Conservation (phyloP, 225 moss, liverwort and hornwort genomes). For the Rhytidiadelphus loreus region DNA sequence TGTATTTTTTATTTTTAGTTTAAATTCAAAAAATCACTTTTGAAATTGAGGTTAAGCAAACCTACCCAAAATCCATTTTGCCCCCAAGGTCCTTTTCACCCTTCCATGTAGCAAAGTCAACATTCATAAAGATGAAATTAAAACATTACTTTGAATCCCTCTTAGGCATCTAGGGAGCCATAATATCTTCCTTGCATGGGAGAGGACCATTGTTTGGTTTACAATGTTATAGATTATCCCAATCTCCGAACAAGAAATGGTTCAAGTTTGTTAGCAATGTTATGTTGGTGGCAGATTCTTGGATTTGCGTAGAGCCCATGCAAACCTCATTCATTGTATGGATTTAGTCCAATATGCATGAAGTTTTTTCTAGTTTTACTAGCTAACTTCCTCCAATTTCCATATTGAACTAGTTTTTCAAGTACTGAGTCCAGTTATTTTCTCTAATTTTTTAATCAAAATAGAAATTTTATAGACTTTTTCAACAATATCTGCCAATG, state of each 20-base stretch:
- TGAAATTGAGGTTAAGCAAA: no score
- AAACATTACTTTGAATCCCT: not conserved
- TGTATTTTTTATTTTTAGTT: no score
- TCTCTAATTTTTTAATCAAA: no score
- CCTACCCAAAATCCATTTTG: no score
- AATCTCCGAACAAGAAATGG: no score
- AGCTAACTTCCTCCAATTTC: not conserved
- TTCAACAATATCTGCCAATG: not conserved
- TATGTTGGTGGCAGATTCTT: not conserved
- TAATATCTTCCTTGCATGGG: fast-evolving
- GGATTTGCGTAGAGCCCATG: fast-evolving
- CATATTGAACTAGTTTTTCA: not conserved
- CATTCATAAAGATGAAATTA: no score
- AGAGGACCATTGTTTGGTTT: no score
- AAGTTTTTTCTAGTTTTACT: not conserved
- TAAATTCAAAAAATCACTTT: no score
- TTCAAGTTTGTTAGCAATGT: no score
- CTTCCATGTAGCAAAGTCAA: not conserved
- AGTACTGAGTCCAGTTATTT: fast-evolving
- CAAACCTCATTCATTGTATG: fast-evolving
- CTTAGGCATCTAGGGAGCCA: fast-evolving
- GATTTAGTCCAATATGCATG: fast-evolving
- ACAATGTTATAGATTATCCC: no score
- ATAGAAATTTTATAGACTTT: no score
- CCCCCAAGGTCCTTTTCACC: no score